phyloP scores from a whole-genome alignment of 495 filamentous ascomycete genomes.

The Geopyxis carbonaria region DNA sequence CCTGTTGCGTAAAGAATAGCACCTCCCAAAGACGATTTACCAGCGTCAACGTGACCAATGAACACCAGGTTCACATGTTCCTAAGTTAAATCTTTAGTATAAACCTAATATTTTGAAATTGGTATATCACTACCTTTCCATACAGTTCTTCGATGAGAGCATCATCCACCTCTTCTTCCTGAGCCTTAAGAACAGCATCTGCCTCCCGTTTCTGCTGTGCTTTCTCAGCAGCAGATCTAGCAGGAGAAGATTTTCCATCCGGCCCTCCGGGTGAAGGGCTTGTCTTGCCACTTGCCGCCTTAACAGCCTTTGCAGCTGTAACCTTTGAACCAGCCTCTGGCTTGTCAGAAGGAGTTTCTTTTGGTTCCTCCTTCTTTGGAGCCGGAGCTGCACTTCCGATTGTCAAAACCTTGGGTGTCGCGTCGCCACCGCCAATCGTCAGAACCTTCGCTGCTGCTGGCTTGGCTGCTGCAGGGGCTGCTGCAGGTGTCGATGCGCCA shows the following conservation, averaged over 20 bases:
- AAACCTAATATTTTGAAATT: not conserved
- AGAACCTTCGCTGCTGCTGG: slow-evolving; percentile 45
- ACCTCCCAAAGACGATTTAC: slow-evolving; percentile 89
- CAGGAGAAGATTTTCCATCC: slow-evolving; percentile 15
- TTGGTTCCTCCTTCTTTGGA: slow-evolving; percentile 36
- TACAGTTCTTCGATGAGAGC: slow-evolving; percentile 87
- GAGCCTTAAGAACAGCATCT: slow-evolving; percentile 73
- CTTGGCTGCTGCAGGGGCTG: slow-evolving; percentile 28
- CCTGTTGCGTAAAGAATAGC: slow-evolving; percentile 81
- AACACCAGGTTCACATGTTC: slow-evolving; percentile 98
- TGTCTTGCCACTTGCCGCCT: slow-evolving; percentile 9
- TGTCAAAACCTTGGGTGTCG: slow-evolving; percentile 34
- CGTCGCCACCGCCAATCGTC: slow-evolving; percentile 37
- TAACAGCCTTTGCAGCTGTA: slow-evolving; percentile 21
- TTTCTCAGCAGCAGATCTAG: slow-evolving; percentile 30
- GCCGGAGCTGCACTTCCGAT: slow-evolving; percentile 36
- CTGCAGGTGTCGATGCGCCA: slow-evolving; percentile 25
- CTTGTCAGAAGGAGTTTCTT: slow-evolving; percentile 39
- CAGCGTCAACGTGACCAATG: slow-evolving; percentile 94
- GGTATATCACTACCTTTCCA: slow-evolving; percentile 43
- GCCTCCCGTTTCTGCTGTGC: slow-evolving; percentile 43
- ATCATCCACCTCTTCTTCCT: slow-evolving; percentile 78
- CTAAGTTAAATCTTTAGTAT: slow-evolving; percentile 14
- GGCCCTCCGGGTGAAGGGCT: slow-evolving; percentile 10
- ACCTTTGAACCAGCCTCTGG: slow-evolving; percentile 34